Evolutionary conservation across 192 early-diverging fungal species (phyloP).

Genomic region (Funneliformis mosseae): DNA sequence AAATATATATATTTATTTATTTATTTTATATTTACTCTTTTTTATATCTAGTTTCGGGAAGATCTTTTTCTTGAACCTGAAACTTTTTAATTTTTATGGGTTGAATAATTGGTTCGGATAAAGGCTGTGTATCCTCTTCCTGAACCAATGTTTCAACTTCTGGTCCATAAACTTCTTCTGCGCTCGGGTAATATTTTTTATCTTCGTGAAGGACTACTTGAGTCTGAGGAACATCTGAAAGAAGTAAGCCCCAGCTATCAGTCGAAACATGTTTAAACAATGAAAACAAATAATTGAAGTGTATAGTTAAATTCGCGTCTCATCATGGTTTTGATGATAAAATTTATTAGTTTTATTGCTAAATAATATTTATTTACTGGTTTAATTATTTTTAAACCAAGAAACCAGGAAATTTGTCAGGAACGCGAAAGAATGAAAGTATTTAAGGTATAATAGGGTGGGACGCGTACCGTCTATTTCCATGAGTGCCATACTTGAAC

Average conservation of each 20-base stretch:
- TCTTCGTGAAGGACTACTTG: constrained; percentile 97
- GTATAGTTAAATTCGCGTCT: constrained; percentile 21
- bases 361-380: background rate
- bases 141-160: constrained; percentile 96
- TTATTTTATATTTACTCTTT: constrained; percentile 70
- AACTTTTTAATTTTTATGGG: constrained; percentile 88
- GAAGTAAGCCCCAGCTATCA: constrained; percentile 25
- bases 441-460: too few species aligned
- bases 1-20: background rate
- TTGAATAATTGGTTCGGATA: constrained; percentile 92
- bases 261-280: constrained; percentile 6
- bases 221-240: constrained; percentile 58
- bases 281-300: background rate
- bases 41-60: constrained; percentile 82
- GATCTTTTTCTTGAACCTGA: constrained; percentile 78
- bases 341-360: background rate
- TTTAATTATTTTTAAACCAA: background rate
- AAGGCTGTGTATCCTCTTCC: constrained; percentile 96
- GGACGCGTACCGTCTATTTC: constrained; percentile 63
- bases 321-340: background rate
- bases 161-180: constrained; percentile 92
- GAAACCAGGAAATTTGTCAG: background rate
- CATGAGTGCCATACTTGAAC: constrained; percentile 57
- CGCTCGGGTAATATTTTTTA: constrained; percentile 98
- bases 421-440: background rate